Base-by-base conservation (phyloP, 1,139 yeast genomes). In the Yamadazyma spencermartinsiae region DNA sequence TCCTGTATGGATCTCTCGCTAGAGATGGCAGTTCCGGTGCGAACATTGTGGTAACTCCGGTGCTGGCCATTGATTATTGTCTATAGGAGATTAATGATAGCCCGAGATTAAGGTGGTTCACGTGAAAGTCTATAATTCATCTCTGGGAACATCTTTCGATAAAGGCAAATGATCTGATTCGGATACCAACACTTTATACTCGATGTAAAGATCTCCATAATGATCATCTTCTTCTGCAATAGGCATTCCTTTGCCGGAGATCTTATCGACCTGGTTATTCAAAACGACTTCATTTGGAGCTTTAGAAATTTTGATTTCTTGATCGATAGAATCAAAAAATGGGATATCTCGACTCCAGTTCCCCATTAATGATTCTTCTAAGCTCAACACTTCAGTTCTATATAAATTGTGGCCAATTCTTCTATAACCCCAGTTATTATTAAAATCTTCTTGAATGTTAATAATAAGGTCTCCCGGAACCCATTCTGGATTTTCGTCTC, bases 201-300 rank as follows among this genome's bases (percentile, higher is more conserved):
- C 84, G 36, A 92, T 70, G 56, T 66, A 86, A 55, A 90, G 69
- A 57, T 88, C 87, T 24, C 98, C 98, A 57, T 60, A 76, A 43
- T 73, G 81, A 43, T 77, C 80, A 15, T 68, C 72, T 13, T 55
- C 62, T 31, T 70, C 72, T 31, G 52, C 47, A 11, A 70, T 48
- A 1, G 98, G 98, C 97, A 92, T 88, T 24, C 98, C 98, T 53
- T 76, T 82, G 11, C 86, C 89, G 45, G 68, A 64, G 24, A 90
- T 48, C 4, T 72, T 59, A 58, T 92, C 96, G 9, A 86, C 68
- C 49, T 87, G 86, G 3, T 94, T 94, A 53, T 81, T 68, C 34
- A 65, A 48, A 1, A 86, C 80, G 11, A 72, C 55, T 32, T 62
- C 63, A 14, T 90, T 89, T 3, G 52, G 45, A 0, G 53, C 54